Evolutionary conservation across 164 flowering plant species (phyloP).

Genomic region (Nymphaea colorata): DNA sequence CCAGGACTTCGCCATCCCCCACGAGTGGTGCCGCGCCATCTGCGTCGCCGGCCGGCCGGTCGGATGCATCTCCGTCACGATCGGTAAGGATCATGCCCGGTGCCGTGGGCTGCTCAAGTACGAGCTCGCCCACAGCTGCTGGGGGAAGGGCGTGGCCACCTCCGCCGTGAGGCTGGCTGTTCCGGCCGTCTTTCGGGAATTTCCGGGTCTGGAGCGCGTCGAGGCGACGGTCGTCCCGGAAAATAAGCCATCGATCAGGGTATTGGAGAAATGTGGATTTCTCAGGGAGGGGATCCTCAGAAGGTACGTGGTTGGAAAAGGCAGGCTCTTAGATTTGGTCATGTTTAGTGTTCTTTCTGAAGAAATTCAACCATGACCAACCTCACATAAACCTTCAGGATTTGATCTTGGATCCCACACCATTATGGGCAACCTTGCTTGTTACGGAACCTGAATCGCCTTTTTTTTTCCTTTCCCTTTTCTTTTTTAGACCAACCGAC

Average conservation of each 20-base stretch:
- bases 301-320: slow-evolving; percentile 20
- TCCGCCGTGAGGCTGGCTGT: slow-evolving; percentile 23
- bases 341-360: background rate
- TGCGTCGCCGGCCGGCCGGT: slow-evolving; percentile 25
- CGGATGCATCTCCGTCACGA: slow-evolving; percentile 21
- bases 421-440: too few species aligned
- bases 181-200: slow-evolving; percentile 18
- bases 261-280: slow-evolving; percentile 40
- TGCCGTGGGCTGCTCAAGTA: slow-evolving; percentile 17
- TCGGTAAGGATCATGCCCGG: background rate
- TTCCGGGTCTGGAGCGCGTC: slow-evolving; percentile 22
- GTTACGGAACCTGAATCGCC: too few species aligned
- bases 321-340: slow-evolving; percentile 13
- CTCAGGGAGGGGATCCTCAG: slow-evolving; percentile 29
- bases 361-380: background rate
- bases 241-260: slow-evolving; percentile 30
- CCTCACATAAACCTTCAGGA: too few species aligned
- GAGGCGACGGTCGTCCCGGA: slow-evolving; percentile 20
- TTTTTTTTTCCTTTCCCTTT: too few species aligned
- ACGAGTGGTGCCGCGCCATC: slow-evolving; percentile 26
- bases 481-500: too few species aligned
- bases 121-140: slow-evolving; percentile 5
- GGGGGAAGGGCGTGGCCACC: slow-evolving; percentile 29
- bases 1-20: slow-evolving; percentile 11
- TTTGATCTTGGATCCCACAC: too few species aligned